Conservation (phyloP, 164 flowering plant genomes). For the Tetracentron sinense region DNA sequence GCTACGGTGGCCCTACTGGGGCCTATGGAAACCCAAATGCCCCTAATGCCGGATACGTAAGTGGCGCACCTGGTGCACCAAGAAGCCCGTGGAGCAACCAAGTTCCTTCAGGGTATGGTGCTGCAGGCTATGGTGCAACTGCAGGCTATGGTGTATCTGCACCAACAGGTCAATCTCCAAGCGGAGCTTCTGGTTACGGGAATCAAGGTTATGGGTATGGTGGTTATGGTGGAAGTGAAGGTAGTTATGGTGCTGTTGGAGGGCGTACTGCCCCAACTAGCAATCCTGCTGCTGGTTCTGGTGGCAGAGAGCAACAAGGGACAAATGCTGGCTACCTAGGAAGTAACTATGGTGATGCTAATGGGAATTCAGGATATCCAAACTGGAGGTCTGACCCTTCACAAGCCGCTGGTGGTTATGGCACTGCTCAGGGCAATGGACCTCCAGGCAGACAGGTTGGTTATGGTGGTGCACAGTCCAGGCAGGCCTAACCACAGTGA, state of each 20-base stretch:
- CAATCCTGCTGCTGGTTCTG: slow-evolving; percentile 39
- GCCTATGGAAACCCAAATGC: slow-evolving; percentile 53
- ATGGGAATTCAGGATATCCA: slow-evolving; percentile 44
- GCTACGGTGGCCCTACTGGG: slow-evolving; percentile 47
- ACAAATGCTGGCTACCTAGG: slow-evolving; percentile 59
- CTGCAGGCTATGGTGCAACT: slow-evolving; percentile 42
- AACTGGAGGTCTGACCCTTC: slow-evolving; percentile 74
- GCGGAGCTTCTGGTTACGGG: slow-evolving; percentile 70
- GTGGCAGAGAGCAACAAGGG: slow-evolving; percentile 38
- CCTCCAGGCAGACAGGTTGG: slow-evolving; percentile 55
- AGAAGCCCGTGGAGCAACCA: slow-evolving; percentile 53
- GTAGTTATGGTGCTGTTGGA: slow-evolving; percentile 61
- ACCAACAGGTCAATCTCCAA: slow-evolving; percentile 70
- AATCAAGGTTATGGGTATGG: slow-evolving; percentile 76
- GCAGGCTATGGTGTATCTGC: slow-evolving; percentile 31
- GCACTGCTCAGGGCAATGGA: slow-evolving; percentile 41
- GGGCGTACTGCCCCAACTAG: slow-evolving; percentile 49
- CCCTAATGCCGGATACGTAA: slow-evolving; percentile 48
- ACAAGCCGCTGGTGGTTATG: slow-evolving; percentile 58
- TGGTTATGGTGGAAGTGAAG: slow-evolving; percentile 76
- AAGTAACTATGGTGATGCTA: slow-evolving; percentile 56
- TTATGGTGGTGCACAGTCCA: slow-evolving; percentile 57
- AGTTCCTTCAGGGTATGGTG: slow-evolving; percentile 59
- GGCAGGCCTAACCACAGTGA: slow-evolving; percentile 71
- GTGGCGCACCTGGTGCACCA: slow-evolving; percentile 44